Evolutionary conservation across 208 protist species (phyloP).

Genomic region (Trypanosoma theileri): DNA sequence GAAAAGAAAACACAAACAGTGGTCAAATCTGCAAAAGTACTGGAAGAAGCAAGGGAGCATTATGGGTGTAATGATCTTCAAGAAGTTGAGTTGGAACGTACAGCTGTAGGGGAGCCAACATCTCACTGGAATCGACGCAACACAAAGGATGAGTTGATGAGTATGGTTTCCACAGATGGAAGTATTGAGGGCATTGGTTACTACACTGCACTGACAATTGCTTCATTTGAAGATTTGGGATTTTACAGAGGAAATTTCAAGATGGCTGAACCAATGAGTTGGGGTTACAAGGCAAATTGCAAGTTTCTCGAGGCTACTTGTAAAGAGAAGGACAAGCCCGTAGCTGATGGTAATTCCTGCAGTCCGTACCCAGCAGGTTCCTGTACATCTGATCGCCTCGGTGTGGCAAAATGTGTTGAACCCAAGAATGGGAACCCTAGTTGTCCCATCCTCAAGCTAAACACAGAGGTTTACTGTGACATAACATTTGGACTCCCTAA

Average conservation of each 20-base stretch:
- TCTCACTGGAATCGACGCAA: not conserved
- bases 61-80: not conserved
- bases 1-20: not conserved
- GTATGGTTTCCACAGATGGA: too few relatives aligned
- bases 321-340: not conserved
- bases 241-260: not conserved
- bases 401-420: not conserved
- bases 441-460: not conserved
- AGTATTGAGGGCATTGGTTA: too few relatives aligned
- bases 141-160: too few relatives aligned
- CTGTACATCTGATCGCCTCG: not conserved
- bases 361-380: not conserved
- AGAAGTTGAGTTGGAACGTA: not conserved
- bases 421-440: not conserved
- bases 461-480: too few relatives aligned
- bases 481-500: not conserved
- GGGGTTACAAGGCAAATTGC: not conserved
- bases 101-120: not conserved
- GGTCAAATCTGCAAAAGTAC: not conserved
- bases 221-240: too few relatives aligned
- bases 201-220: too few relatives aligned
- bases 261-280: not conserved
- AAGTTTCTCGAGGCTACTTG: not conserved
- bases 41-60: not conserved
- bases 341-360: not conserved